Percentiles rank a stretch among this genome's conserved stretches.
phyloP scores from a whole-genome alignment of 306 rosid species.

The Corylus americana region DNA sequence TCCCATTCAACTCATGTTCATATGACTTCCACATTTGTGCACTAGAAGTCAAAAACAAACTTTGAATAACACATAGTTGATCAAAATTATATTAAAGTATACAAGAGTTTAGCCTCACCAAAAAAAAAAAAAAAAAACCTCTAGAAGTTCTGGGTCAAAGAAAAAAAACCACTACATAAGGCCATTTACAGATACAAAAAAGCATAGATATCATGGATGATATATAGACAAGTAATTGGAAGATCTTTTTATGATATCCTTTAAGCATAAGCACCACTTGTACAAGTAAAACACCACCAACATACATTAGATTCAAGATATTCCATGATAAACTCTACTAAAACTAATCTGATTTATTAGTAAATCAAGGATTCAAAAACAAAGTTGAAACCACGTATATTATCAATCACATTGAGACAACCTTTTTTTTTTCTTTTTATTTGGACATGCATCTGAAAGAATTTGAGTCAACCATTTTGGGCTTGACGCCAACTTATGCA shows the following conservation, averaged over 20 bases:
- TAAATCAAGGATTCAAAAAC: neutral
- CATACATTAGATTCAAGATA: neutral
- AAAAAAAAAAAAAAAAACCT: neutral
- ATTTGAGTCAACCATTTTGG: neutral
- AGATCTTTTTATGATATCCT: too few species aligned
- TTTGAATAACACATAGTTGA: too few species aligned
- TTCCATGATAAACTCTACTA: neutral
- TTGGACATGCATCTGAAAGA: neutral
- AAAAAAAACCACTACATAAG: neutral
- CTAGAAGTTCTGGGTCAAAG: neutral
- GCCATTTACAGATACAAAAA: neutral
- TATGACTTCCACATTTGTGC: neutral
- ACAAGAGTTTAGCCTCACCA: neutral
- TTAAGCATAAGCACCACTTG: too few species aligned
- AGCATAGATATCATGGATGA: neutral
- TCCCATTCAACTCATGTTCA: neutral
- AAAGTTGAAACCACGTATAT: neutral
- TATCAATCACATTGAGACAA: neutral
- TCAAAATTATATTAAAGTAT: too few species aligned
- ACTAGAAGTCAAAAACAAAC: too few species aligned
- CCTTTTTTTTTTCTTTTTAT: neutral
- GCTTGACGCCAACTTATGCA: neutral
- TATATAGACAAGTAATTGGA: too few species aligned
- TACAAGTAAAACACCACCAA: too few species aligned
- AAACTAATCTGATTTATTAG: neutral